Evolutionary conservation across 495 filamentous ascomycete species (phyloP), one percentile per base, ranked within the genome.

Genomic region (Hyaloscypha bicolor): DNA sequence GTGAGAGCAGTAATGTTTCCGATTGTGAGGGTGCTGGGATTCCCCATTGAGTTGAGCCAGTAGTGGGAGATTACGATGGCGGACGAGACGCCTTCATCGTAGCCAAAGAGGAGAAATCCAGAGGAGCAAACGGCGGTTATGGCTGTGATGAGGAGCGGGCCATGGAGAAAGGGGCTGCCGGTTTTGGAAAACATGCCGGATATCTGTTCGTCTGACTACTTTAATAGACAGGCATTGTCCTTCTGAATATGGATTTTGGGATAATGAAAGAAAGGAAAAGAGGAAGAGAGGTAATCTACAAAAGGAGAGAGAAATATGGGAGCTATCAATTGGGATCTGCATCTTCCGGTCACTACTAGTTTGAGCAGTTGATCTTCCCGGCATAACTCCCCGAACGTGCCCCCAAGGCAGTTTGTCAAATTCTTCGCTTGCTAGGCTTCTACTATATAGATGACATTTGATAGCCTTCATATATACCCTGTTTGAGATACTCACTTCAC

Each of bases 101-200:
- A 65, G 6, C 63, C 64, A 22, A 60, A 61, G 25, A 59, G 56
- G 5, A 66, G 64, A 29, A 65, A 64, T 4, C 62, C 42, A 6
- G 45, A 55, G 42, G 51, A 64, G 51, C 45, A 55, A 25, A 48
- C 60, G 33, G 39, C 5, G 30, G 56, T 59, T 22, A 59, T 59
- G 56, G 32, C 29, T 6, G 56, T 30, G 29, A 33, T 32, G 5
- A 59, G 56, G 32, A 59, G 3, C 9, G 21, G 29, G 56, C 56
- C 56, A 16, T 37, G 56, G 21, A 55, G 53, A 3, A 55, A 25
- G 21, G 22, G 30, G 21, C 3, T 3, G 53, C 53, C 30, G 11
- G 56, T 59, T 59, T 59, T 59, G 56, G 30, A 35, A 35, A 59
- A 21, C 53, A 55, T 55, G 6, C 25, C 25, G 53, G 8, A 19